Evolutionary conservation across 306 rosid species (phyloP).

Genomic region (Prunus campanulata): DNA sequence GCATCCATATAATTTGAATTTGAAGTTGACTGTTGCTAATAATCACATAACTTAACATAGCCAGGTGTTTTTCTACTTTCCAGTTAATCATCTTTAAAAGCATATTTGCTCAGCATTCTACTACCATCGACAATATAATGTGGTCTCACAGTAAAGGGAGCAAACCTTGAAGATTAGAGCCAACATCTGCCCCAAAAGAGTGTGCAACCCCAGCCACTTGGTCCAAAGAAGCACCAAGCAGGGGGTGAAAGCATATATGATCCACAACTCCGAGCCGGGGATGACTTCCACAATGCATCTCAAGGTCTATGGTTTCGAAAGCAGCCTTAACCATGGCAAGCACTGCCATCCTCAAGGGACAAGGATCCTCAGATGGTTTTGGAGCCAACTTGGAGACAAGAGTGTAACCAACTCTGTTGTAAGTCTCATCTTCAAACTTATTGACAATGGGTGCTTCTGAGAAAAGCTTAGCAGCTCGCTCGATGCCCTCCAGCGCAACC

Average conservation of each 20-base stretch:
- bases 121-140: not conserved
- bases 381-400: slow-evolving; percentile 63
- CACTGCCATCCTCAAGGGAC: slow-evolving; percentile 60
- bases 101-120: not conserved
- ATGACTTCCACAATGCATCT: slow-evolving; percentile 72
- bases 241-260: slow-evolving; percentile 84
- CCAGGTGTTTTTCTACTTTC: too few relatives aligned
- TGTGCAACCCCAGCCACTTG: slow-evolving; percentile 62
- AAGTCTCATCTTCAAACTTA: slow-evolving; percentile 75
- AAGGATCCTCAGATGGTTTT: slow-evolving; percentile 20
- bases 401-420: slow-evolving; percentile 90
- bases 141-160: not conserved
- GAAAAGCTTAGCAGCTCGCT: slow-evolving; percentile 61
- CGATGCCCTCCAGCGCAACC: slow-evolving; percentile 64
- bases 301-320: slow-evolving; percentile 52
- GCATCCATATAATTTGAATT: too few relatives aligned
- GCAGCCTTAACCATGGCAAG: slow-evolving; percentile 84
- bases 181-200: slow-evolving; percentile 52
- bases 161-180: slow-evolving; percentile 75
- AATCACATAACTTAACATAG: too few relatives aligned
- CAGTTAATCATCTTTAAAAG: too few relatives aligned
- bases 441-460: slow-evolving; percentile 59
- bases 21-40: not conserved
- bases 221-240: slow-evolving; percentile 57
- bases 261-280: slow-evolving; percentile 91